A percentile compares a stretch with the other conserved stretches of the same genome.
These are phyloP conservation scores for Mortierella sp. DNA, from an alignment of 371 early-diverging fungal genomes.

Conservation along the genomic window DNA sequence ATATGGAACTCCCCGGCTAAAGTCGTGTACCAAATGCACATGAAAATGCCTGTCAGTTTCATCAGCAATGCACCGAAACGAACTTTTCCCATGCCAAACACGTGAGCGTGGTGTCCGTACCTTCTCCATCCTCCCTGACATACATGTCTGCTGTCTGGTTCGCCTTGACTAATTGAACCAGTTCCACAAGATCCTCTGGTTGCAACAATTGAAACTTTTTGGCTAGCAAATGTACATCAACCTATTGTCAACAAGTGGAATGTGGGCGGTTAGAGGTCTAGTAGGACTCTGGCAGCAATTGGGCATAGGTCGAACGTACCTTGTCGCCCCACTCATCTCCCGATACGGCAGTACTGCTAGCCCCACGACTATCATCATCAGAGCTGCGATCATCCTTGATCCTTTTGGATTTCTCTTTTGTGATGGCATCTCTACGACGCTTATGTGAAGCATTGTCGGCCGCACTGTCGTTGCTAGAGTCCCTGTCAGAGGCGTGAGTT, in stretches of 20 bases:
- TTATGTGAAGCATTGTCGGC: slow-evolving; percentile 35
- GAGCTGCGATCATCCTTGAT: slow-evolving; percentile 40
- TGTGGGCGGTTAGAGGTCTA: too few species aligned
- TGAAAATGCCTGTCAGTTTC: too few species aligned
- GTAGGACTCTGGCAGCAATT: not conserved
- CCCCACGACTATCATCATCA: slow-evolving; percentile 42
- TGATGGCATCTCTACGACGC: slow-evolving; percentile 34
- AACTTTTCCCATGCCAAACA: too few species aligned
- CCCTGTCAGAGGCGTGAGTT: slow-evolving; percentile 24
- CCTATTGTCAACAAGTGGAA: slow-evolving; percentile 11
- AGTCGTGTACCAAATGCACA: not conserved
- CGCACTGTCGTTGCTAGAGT: slow-evolving; percentile 37
- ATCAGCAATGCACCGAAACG: too few species aligned
- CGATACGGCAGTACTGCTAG: slow-evolving; percentile 39
- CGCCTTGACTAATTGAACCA: slow-evolving; percentile 53
- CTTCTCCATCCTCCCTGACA: slow-evolving; percentile 56
- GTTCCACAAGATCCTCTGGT: slow-evolving; percentile 48
- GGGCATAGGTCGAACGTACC: slow-evolving; percentile 15
- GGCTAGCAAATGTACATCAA: slow-evolving; percentile 46
- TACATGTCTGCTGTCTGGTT: slow-evolving; percentile 55
- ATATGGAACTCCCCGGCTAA: slow-evolving; percentile 57
- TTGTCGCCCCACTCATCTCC: slow-evolving; percentile 47
- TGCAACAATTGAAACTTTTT: slow-evolving; percentile 52
- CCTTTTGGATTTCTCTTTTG: slow-evolving; percentile 45
- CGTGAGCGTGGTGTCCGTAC: slow-evolving; percentile 15